These are phyloP conservation scores for Trametes cingulata DNA, from an alignment of 768 basidiomycete species.

Conservation along the genomic window DNA sequence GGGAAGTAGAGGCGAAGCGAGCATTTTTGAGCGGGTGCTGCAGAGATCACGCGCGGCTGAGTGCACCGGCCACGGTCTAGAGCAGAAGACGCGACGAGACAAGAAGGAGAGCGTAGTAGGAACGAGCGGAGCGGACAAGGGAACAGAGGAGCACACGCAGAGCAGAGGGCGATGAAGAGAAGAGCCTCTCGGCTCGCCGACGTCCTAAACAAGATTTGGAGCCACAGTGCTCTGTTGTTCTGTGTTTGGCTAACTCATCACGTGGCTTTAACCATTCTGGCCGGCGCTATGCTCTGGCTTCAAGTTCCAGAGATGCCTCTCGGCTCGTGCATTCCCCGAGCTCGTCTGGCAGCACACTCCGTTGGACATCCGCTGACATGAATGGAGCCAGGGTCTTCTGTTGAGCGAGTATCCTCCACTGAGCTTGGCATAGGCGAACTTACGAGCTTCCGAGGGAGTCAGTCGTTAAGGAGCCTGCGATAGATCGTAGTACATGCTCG, in stretches of 20 bases:
- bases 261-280: neutral
- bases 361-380: too few species aligned
- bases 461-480: too few species aligned
- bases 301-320: too few species aligned
- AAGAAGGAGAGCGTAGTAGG: slow-evolving; percentile 4
- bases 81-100: neutral
- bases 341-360: too few species aligned
- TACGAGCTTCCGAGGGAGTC: too few species aligned
- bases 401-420: too few species aligned
- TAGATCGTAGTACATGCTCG: too few species aligned
- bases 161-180: slow-evolving; percentile 30
- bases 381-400: too few species aligned
- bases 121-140: neutral
- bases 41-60: neutral
- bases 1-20: slow-evolving; percentile 65
- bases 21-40: slow-evolving; percentile 45
- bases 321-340: too few species aligned
- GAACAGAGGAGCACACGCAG: slow-evolving; percentile 12
- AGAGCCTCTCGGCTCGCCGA: slow-evolving; percentile 4
- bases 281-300: too few species aligned
- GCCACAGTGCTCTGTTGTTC: slow-evolving; percentile 16
- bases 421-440: too few species aligned
- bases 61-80: neutral
- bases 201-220: slow-evolving; percentile 11
- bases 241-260: slow-evolving; percentile 11